phyloP scores from a whole-genome alignment of 2,329 filamentous ascomycete species.

The Trichophyton benhamiae region DNA sequence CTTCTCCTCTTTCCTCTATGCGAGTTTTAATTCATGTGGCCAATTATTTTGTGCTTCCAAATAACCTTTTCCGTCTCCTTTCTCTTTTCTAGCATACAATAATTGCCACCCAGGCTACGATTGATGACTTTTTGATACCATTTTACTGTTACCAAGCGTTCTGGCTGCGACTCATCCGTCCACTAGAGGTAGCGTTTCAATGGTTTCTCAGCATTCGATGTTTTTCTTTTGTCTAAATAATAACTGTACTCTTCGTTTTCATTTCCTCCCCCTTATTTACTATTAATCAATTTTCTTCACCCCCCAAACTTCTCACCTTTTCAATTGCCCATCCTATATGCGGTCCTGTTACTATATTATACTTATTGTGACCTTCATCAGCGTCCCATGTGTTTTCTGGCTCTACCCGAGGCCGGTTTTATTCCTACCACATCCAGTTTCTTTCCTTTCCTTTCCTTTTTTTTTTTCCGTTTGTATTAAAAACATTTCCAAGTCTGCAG shows the following conservation, averaged over 20 bases:
- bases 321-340: too few species aligned
- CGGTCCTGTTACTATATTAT: not conserved
- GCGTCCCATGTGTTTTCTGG: not conserved
- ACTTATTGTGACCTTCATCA: not conserved
- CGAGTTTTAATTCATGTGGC: constrained; percentile 16
- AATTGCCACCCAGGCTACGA: constrained; percentile 7
- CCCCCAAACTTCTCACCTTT: not conserved
- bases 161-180: constrained; percentile 5
- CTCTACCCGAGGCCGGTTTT: not conserved
- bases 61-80: constrained; percentile 12
- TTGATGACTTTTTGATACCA: constrained; percentile 11
- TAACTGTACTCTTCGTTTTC: not conserved
- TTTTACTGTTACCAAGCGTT: constrained; percentile 6
- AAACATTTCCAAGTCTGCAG: not conserved
- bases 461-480: not conserved
- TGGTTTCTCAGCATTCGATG: constrained; percentile 13
- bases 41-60: constrained; percentile 13
- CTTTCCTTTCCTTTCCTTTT: not conserved
- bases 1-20: not conserved
- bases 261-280: not conserved
- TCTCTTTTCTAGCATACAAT: constrained; percentile 9
- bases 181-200: not conserved
- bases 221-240: constrained; percentile 6
- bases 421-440: not conserved
- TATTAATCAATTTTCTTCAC: not conserved